Evolutionary conservation across 345 rosid species (phyloP), one percentile per base, ranked within the genome.

Genomic region (Moringa oleifera): DNA sequence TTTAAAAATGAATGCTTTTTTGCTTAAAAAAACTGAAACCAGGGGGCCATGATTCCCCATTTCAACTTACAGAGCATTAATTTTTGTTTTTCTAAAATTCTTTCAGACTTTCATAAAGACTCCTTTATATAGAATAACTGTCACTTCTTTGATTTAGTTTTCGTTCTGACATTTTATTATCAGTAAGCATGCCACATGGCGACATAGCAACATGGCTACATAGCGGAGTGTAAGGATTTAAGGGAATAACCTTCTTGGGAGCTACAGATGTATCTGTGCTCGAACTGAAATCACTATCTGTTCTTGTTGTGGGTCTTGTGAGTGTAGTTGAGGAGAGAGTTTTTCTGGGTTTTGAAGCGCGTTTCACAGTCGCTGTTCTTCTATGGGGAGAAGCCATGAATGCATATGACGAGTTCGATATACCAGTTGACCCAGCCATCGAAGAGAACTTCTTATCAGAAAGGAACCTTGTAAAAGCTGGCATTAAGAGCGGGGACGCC

Each of bases 191-290:
- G n/a, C n/a, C n/a, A n/a, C n/a, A n/a, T n/a, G n/a, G n/a, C n/a
- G n/a, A n/a, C n/a, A n/a, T n/a, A n/a, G n/a, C n/a, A n/a, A n/a
- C n/a, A n/a, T n/a, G n/a, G n/a, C n/a, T n/a, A n/a, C n/a, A n/a
- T n/a, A n/a, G n/a, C n/a, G n/a, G n/a, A n/a, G n/a, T n/a, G n/a
- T n/a, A n/a, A n/a, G n/a, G n/a, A n/a, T n/a, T n/a, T 62, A 58
- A 17, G 20, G 50, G 41, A 64, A 41, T 25, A 23, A 84, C 94
- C 91, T 84, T 88, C 64, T 88, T 91, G 58, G 80, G 55, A 62
- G 74, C 72, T 22, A 70, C 55, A 47, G 71, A 19, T 36, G 59
- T 51, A 55, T 23, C 51, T 24, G 52, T 7, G 64, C 52, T 18
- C 51, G 57, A 36, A 11, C 37, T 33, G 11, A 4, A 11, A 33